These are phyloP conservation scores for Pleoardoris graminearum DNA, from an alignment of 2,329 filamentous ascomycete species.

Conservation along the genomic window DNA sequence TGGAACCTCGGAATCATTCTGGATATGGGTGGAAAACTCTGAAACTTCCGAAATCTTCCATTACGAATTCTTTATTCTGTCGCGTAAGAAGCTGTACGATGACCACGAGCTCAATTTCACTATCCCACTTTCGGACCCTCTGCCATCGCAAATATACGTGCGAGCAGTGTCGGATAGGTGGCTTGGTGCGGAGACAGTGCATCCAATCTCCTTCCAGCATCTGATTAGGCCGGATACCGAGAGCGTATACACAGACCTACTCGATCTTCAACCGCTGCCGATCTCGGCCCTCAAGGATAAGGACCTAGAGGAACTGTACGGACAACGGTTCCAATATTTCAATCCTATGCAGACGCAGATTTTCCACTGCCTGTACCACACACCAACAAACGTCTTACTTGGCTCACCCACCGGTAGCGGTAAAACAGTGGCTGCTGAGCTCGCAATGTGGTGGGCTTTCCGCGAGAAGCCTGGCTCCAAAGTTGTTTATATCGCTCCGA, in stretches of 20 bases:
- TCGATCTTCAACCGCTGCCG: conserved; percentile 87
- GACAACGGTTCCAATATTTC: conserved; percentile 88
- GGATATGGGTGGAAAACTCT: conserved; percentile 98
- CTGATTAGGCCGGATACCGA: conserved; percentile 96
- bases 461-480: conserved; percentile 92
- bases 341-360: conserved; percentile 99
- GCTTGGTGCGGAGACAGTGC: conserved; percentile 95
- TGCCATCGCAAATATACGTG: conserved; percentile 95
- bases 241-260: conserved; percentile 91
- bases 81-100: conserved; percentile 84
- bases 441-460: conserved; percentile 99
- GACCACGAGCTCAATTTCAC: conserved; percentile 99
- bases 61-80: conserved; percentile 95
- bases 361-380: conserved; percentile 95
- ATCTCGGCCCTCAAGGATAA: conserved; percentile 87
- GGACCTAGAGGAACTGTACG: conserved; percentile 84
- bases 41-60: conserved; percentile 98
- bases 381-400: conserved; percentile 85
- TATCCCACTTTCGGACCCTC: conserved; percentile 88
- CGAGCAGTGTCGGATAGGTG: conserved; percentile 92
- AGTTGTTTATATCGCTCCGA: conserved; percentile 97
- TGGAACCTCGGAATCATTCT: conserved; percentile 93
- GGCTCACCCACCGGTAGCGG: conserved; percentile 96
- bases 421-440: conserved; percentile 92
- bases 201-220: conserved; percentile 95